A percentile compares a stretch with the other conserved stretches of the same genome.
Conservation (phyloP, 83 land plant species). For the Larix sibirica region DNA sequence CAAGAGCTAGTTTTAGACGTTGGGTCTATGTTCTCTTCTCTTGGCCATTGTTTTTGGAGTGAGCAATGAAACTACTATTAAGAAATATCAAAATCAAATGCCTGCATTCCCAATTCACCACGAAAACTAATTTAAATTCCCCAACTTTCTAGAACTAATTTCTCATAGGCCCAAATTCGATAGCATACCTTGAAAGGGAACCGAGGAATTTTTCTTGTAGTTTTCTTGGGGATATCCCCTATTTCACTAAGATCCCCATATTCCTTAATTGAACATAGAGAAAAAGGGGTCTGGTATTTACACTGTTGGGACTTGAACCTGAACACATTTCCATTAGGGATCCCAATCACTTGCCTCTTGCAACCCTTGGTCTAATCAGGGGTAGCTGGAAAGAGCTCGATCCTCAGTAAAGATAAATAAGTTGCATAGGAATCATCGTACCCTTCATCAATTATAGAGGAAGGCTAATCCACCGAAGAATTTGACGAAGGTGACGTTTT, state of each 20-base stretch:
- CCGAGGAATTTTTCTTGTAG: constrained; percentile 80
- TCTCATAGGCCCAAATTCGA: too few species aligned
- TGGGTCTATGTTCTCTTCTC: too few species aligned
- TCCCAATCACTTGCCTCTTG: constrained; percentile 1
- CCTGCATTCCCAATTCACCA: too few species aligned
- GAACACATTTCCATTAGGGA: constrained; percentile 65
- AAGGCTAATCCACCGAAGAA: background rate
- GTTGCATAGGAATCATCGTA: constrained; percentile 56
- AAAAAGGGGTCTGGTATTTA: constrained; percentile 42
- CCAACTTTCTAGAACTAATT: background rate
- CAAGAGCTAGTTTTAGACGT: too few species aligned
- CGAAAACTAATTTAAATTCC: background rate
- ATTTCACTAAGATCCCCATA: constrained; percentile 66
- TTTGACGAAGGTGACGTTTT: constrained; percentile 17
- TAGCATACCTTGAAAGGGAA: constrained; percentile 85
- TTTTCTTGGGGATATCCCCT: constrained; percentile 56
- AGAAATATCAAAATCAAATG: too few species aligned
- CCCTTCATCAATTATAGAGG: background rate
- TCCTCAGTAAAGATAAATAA: constrained; percentile 60
- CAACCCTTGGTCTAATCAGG: constrained; percentile 55
- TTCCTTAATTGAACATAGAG: constrained; percentile 55
- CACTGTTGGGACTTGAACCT: constrained; percentile 66
- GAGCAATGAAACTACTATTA: too few species aligned
- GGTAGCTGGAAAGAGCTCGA: constrained; percentile 81
- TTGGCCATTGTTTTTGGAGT: too few species aligned